Evolutionary conservation across 495 filamentous ascomycete genomes (phyloP), one percentile per base, ranked within the genome.

Genomic region (Trypethelium eluteriae): DNA sequence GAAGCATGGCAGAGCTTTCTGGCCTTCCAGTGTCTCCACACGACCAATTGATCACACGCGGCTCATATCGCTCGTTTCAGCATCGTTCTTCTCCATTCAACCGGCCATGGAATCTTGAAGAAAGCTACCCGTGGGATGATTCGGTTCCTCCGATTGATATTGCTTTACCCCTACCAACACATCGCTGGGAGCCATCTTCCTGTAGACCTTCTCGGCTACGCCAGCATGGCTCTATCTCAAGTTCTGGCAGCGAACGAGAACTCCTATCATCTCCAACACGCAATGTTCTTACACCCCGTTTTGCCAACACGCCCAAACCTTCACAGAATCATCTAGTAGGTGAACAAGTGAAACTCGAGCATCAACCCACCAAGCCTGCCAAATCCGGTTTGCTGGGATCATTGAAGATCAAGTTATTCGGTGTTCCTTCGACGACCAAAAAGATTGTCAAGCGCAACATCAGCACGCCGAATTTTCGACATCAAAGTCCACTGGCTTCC

Each of bases 81-180:
- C 53, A 59, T 59, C 53, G 53, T 14, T 72, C 67, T 16, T 46
- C 68, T 5, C 64, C 53, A 39, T 65, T 63, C 53, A 72, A 66
- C 49, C 72, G 75, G 12, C 76, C 75, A 0, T 76, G 75, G 76
- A 79, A 77, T 64, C 63, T 69, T 35, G 76, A 76, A 50, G 71
- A 72, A 64, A 79, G 73, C 69, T 79, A 77, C 67, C 75, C 75
- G 32, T 79, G 75, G 75, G 64, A 71, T 41, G 65, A 70, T 35
- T 67, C 66, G 34, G 53, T 59, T 7, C 53, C 53, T 59, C 53
- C 67, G 5, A 71, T 77, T 18, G 76, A 77, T 46, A 73, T 79
- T 50, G 70, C 63, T 7, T 66, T 77, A 0, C 76, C 76, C 1
- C 64, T 70, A 2, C 68, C 72, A 16, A 66, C 69, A 5, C 59